These are phyloP conservation scores for Inonotus hispidus DNA, from an alignment of 1,284 basidiomycete genomes.

Conservation along the genomic window DNA sequence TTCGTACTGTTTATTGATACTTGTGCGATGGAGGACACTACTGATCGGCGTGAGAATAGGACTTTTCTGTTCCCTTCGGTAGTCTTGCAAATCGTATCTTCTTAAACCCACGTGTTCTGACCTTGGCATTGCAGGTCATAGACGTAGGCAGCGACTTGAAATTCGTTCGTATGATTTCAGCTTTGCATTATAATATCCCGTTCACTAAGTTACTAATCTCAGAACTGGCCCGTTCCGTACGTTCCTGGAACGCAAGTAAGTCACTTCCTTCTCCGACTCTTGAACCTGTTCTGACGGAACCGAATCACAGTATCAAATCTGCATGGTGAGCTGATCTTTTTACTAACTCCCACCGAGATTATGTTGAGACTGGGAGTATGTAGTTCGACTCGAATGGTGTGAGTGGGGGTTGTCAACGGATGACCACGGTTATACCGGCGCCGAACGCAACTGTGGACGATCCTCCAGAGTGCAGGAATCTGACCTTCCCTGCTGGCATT, in stretches of 20 bases:
- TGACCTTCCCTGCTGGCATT: constrained; percentile 39
- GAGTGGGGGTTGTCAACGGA: constrained; percentile 54
- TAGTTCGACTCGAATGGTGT: constrained; percentile 51
- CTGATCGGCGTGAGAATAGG: background rate
- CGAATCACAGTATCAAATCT: constrained; percentile 49
- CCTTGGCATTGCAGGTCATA: constrained; percentile 28
- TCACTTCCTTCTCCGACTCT: constrained; percentile 5
- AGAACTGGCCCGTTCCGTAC: constrained; percentile 57
- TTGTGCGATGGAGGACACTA: background rate
- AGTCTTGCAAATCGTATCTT: background rate
- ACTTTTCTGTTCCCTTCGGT: constrained; percentile 41
- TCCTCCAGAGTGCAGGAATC: constrained; percentile 40
- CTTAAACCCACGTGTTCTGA: background rate
- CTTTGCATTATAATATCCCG: background rate
- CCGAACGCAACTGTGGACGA: constrained; percentile 28
- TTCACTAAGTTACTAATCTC: background rate
- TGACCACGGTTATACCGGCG: constrained; percentile 45
- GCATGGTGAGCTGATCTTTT: constrained; percentile 44
- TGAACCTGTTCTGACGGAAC: constrained; percentile 6
- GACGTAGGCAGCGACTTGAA: constrained; percentile 41
- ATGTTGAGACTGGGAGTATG: background rate
- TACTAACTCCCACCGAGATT: background rate
- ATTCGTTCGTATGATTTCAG: constrained; percentile 36
- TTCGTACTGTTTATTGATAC: constrained; percentile 28
- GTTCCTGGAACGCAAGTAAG: constrained; percentile 46